Conservation (phyloP, 768 basidiomycete genomes). For the Chalciporus chontae region DNA sequence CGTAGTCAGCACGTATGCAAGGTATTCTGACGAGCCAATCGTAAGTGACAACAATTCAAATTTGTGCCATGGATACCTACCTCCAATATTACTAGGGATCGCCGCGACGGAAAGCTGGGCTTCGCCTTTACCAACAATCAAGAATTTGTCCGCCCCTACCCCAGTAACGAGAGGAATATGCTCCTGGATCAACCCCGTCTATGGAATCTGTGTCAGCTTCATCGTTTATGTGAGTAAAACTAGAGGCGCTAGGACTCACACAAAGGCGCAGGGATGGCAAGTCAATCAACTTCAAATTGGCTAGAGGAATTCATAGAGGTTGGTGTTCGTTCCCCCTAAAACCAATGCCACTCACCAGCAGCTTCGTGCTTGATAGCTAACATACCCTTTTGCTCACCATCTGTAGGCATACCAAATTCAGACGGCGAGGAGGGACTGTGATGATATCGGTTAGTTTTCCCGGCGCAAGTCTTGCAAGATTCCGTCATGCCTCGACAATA, state of each 20-base stretch:
- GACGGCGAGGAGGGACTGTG: slow-evolving; percentile 14
- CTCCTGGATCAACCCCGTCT: slow-evolving; percentile 13
- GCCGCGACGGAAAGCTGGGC: slow-evolving; percentile 20
- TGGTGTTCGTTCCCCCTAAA: too few species aligned
- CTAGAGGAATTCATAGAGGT: not conserved
- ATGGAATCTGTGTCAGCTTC: too few species aligned
- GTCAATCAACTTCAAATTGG: slow-evolving; percentile 16
- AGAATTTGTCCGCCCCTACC: slow-evolving; percentile 12
- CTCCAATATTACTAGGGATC: slow-evolving; percentile 22
- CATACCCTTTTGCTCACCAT: slow-evolving; percentile 13
- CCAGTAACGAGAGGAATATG: slow-evolving; percentile 11
- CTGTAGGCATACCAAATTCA: slow-evolving; percentile 27
- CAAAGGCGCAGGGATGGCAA: slow-evolving; percentile 21
- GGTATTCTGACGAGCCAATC: slow-evolving; percentile 24
- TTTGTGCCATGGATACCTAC: slow-evolving; percentile 4
- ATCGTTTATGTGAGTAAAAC: too few species aligned
- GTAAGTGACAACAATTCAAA: not conserved
- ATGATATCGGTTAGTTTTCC: too few species aligned
- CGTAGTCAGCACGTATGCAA: slow-evolving; percentile 23
- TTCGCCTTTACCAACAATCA: slow-evolving; percentile 24
- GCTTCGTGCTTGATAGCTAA: slow-evolving; percentile 13
- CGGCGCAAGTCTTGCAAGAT: too few species aligned
- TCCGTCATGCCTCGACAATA: slow-evolving; percentile 6
- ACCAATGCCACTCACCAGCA: slow-evolving; percentile 1
- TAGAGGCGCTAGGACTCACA: slow-evolving; percentile 10